These are phyloP conservation scores for Oryza australiensis DNA, from an alignment of 176 grass and related monocot genomes.

Conservation along the genomic window DNA sequence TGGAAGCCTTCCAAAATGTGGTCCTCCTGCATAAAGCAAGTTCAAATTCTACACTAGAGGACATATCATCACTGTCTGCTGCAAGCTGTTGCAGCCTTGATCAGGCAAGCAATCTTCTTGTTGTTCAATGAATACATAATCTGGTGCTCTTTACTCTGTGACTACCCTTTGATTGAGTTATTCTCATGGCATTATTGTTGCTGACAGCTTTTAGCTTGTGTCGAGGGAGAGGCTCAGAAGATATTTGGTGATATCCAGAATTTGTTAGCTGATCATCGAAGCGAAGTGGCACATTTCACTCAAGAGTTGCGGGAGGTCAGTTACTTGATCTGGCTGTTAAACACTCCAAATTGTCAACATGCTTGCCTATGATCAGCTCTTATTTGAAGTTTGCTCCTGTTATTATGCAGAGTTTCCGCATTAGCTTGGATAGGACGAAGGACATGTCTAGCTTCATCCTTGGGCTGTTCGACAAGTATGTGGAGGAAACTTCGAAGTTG, in stretches of 20 bases:
- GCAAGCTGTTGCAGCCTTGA: constrained; percentile 80
- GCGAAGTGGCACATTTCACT: constrained; percentile 70
- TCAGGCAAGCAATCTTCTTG: constrained; percentile 57
- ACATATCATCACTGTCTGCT: constrained; percentile 62
- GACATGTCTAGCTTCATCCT: constrained; percentile 68
- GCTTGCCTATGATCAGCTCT: constrained; percentile 9
- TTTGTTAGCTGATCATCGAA: constrained; percentile 64
- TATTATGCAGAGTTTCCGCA: constrained; percentile 61
- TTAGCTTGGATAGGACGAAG: constrained; percentile 66
- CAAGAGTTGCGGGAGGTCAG: constrained; percentile 80
- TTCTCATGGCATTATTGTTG: constrained; percentile 34
- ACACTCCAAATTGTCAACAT: neutral
- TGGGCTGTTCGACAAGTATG: constrained; percentile 63
- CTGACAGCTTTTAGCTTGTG: constrained; percentile 70
- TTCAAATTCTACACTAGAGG: constrained; percentile 69
- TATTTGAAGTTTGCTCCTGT: constrained; percentile 24
- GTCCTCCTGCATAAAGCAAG: constrained; percentile 88
- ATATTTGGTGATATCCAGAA: constrained; percentile 72
- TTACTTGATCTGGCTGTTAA: constrained; percentile 27
- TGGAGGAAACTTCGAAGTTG: constrained; percentile 58
- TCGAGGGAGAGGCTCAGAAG: constrained; percentile 61
- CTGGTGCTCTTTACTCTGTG: neutral
- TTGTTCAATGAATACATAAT: neutral
- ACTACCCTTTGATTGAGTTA: neutral
- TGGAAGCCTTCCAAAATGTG: constrained; percentile 90